Evolutionary conservation across 176 grass and related monocot species (phyloP).

Genomic region (Otatea glauca): DNA sequence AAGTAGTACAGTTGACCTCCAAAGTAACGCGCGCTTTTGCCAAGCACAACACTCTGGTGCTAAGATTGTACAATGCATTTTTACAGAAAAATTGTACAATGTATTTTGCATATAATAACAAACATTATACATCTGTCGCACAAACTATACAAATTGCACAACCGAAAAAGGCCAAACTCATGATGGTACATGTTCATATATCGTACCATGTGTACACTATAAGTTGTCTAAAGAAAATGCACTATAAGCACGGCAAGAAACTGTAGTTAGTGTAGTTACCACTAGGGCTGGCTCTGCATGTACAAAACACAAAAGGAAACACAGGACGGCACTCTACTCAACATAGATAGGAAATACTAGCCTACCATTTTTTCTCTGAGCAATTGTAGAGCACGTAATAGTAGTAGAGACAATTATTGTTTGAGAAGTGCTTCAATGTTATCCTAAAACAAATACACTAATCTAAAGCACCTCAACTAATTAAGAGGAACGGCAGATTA

Average conservation of each 20-base stretch:
- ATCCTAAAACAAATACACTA: no score
- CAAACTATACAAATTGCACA: not conserved
- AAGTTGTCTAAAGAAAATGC: not conserved
- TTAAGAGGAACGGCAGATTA: no score
- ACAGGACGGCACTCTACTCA: no score
- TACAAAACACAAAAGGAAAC: no score
- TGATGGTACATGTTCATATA: not conserved
- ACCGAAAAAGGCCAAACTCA: not conserved
- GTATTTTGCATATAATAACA: not conserved
- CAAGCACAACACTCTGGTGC: not conserved
- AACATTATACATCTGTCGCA: not conserved
- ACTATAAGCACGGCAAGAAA: not conserved
- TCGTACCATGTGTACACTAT: not conserved
- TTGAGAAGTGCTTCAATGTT: no score
- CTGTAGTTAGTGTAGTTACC: not conserved
- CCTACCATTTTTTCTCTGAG: no score
- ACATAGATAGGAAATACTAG: no score
- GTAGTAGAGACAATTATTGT: no score
- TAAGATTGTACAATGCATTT: not conserved
- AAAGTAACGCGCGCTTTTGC: not conserved
- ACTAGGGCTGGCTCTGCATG: not conserved
- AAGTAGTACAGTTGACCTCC: not conserved
- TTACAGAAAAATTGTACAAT: not conserved
- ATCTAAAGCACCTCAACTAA: no score
- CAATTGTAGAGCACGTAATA: no score